Base-by-base conservation (phyloP, 371 early-diverging fungal species). In the Parasitella parasitica region DNA sequence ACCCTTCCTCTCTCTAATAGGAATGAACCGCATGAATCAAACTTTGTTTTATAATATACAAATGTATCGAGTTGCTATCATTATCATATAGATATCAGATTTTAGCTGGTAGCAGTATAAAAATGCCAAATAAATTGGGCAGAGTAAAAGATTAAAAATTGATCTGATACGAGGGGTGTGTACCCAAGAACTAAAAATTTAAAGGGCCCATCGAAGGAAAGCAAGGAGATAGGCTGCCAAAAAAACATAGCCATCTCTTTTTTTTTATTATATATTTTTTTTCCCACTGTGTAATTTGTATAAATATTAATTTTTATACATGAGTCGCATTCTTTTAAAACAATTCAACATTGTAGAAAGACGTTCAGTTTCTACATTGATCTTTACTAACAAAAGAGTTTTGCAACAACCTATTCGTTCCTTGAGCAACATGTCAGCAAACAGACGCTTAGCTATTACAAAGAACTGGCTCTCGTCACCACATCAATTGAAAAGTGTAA, bases 291-390 rank as follows among this genome's bases (percentile, higher is more conserved):
- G 41, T 41, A 18, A 41, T 20, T 20, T 18, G 16, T 41, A 41
- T 18, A 41, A 18, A 18, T 41, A 41, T n/a, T 18, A 18, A 18
- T 20, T 41, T 36, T 34, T 15, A 3, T 12, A 15, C 35, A 73
- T 73, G 74, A 73, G 71, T 58, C 67, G 71, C 35, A 37, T 70
- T 38, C 36, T 69, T 52, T 67, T 71, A 24, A 73, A 54, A 67
- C 74, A 67, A 52, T 54, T 66, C 15, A 59, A 50, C 41, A 49
- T 59, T 18, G 41, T 54, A 32, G 66, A 65, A 32, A 66, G 54
- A 35, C 49, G 66, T 26, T 26, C 61, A 41, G 46, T 69, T 54
- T 24, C 54, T 37, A 26, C 46, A 34, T 38, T 54, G 11, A 26
- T 61, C n/a, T 26, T n/a, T n/a, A n/a, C 51, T 20, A 52, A 32